phyloP scores from a whole-genome alignment of 129 eudicot species.

The Cynara cardunculus region DNA sequence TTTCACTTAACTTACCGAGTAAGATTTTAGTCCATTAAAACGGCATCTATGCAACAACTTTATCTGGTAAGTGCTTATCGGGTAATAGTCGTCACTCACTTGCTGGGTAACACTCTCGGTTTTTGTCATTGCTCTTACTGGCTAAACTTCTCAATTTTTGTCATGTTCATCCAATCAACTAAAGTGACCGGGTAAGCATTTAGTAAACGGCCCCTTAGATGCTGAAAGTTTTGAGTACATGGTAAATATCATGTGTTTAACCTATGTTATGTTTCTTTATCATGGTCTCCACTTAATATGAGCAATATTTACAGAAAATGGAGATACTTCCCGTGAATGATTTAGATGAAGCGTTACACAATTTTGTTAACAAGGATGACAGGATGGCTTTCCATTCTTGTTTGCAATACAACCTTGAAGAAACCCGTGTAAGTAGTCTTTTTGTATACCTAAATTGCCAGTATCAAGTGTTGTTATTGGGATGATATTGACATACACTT shows the following conservation, averaged over 20 bases:
- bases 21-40: no score
- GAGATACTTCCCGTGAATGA: conserved; percentile 97
- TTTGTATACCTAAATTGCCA: neutral
- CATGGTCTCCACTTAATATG: neutral
- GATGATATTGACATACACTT: neutral
- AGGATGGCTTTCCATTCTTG: conserved; percentile 79
- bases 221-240: neutral
- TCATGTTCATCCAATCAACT: no score
- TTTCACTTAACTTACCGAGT: no score
- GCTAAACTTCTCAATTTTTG: no score
- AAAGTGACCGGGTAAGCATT: no score
- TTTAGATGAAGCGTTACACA: conserved; percentile 91
- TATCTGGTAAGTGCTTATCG: no score
- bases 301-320: conserved; percentile 60
- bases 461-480: neutral
- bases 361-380: conserved; percentile 93
- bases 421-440: conserved; percentile 77
- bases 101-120: no score
- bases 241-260: neutral
- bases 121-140: no score
- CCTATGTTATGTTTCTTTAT: neutral
- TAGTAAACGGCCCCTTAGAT: no score
- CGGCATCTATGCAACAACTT: no score
- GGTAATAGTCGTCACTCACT: no score
- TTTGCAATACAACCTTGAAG: conserved; percentile 85